Percentiles rank a stretch among this genome's conserved stretches.
Evolutionary conservation across 225 moss, liverwort and hornwort species (phyloP).

Genomic region (Anthoceros angustus): DNA sequence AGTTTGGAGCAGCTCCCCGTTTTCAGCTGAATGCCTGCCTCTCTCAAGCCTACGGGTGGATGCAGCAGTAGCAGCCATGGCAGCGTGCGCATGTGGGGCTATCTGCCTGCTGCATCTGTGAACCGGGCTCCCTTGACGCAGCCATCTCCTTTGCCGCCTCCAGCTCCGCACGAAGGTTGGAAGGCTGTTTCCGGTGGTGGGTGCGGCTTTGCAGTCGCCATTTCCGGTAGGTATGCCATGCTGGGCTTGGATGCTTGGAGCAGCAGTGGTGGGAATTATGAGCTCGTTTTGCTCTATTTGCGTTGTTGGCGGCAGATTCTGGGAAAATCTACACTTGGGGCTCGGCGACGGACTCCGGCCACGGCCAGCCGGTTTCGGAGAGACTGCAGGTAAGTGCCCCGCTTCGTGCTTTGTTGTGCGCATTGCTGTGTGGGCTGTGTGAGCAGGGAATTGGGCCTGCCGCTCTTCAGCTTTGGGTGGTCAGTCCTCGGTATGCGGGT

Average conservation of each 20-base stretch:
- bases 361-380: constrained; percentile 50
- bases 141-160: constrained; percentile 41
- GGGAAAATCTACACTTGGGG: constrained; percentile 93
- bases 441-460: background rate
- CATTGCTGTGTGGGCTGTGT: constrained; percentile 7
- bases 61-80: constrained; percentile 12
- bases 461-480: background rate
- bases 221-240: constrained; percentile 49
- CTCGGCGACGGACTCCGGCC: constrained; percentile 69
- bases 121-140: constrained; percentile 43
- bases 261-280: background rate
- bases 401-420: constrained; percentile 10
- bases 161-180: constrained; percentile 35
- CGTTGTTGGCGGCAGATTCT: constrained; percentile 37
- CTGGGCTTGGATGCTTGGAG: too few species aligned
- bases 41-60: background rate
- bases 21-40: background rate
- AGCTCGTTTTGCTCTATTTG: background rate
- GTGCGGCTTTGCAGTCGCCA: constrained; percentile 77
- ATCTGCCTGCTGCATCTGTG: constrained; percentile 62
- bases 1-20: too few species aligned
- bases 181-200: constrained; percentile 66
- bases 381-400: constrained; percentile 36
- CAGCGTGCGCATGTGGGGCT: constrained; percentile 89
- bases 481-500: too few species aligned